A percentile compares a stretch with the other conserved stretches of the same genome.
phyloP scores from a whole-genome alignment of 495 filamentous ascomycete genomes.

The Astrothelium macrocarpum region DNA sequence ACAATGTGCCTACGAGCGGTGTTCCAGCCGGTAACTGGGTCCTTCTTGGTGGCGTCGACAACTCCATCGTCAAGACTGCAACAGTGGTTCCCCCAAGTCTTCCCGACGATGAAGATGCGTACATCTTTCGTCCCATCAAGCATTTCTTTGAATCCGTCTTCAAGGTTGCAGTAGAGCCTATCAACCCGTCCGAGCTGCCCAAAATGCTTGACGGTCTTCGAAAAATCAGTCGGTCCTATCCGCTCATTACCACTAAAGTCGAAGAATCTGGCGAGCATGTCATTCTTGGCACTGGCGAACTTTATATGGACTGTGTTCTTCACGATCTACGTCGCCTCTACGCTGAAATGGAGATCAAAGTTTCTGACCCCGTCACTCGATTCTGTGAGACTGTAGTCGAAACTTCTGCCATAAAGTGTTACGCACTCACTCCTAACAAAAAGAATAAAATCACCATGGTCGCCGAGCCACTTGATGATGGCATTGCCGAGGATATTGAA shows the following conservation, averaged over 20 bases:
- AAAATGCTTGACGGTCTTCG: conserved; percentile 97
- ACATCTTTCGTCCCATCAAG: conserved; percentile 84
- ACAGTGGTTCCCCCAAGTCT: conserved; percentile 77
- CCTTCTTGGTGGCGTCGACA: conserved; percentile 82
- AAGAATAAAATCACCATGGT: conserved; percentile 99
- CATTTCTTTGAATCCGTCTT: conserved; percentile 97
- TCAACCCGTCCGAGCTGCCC: conserved; percentile 95
- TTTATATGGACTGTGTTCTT: conserved; percentile 98
- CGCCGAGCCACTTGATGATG: conserved; percentile 86
- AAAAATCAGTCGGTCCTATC: conserved; percentile 96
- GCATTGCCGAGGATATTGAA: conserved; percentile 93
- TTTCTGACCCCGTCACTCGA: conserved; percentile 92
- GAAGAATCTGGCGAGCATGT: conserved; percentile 98
- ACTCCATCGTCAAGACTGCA: conserved; percentile 97
- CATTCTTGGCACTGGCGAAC: conserved; percentile 85
- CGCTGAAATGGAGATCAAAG: conserved; percentile 98
- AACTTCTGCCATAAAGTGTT: conserved; percentile 94
- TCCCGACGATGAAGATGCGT: conserved; percentile 78
- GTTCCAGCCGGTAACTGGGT: conserved; percentile 96
- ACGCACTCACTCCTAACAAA: conserved; percentile 94
- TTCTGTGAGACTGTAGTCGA: conserved; percentile 99
- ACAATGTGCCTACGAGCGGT: conserved; percentile 82
- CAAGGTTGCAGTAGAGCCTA: conserved; percentile 95
- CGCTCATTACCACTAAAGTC: conserved; percentile 89
- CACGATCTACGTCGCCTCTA: conserved; percentile 89